Conservation (phyloP, 1,284 basidiomycete species). For the Tilletia setariae region DNA sequence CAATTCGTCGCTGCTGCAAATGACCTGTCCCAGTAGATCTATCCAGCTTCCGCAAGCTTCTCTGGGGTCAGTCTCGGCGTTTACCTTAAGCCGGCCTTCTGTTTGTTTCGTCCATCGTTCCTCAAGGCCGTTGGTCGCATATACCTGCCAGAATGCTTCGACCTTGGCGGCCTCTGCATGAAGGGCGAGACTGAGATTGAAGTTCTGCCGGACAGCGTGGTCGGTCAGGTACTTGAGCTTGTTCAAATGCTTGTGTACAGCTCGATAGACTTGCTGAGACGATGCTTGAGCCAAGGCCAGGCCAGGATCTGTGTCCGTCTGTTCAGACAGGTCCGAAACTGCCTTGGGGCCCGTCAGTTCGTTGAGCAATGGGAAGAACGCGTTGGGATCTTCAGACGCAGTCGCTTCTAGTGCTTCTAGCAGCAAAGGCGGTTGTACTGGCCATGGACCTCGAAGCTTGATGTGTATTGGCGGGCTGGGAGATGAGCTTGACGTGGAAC, state of each 20-base stretch:
- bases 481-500: conserved; percentile 49
- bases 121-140: conserved; percentile 26
- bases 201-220: conserved; percentile 24
- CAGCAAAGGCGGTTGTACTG: conserved; percentile 65
- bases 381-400: conserved; percentile 26
- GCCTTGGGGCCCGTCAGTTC: conserved; percentile 23
- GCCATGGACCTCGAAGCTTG: conserved; percentile 75
- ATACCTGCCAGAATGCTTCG: conserved; percentile 45
- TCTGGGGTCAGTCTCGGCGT: conserved; percentile 25
- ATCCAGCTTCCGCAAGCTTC: conserved; percentile 39
- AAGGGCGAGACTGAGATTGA: conserved; percentile 39
- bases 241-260: conserved; percentile 11
- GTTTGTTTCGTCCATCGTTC: conserved; percentile 17
- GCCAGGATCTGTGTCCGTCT: not conserved
- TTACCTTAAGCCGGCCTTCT: conserved; percentile 59
- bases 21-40: conserved; percentile 26
- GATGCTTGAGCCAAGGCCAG: conserved; percentile 3
- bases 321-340: not conserved
- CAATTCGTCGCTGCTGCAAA: conserved; percentile 35
- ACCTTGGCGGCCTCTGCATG: conserved; percentile 37
- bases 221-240: conserved; percentile 15
- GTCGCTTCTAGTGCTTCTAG: conserved; percentile 76
- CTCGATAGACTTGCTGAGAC: conserved; percentile 18
- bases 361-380: conserved; percentile 36
- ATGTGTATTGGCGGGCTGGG: conserved; percentile 68